Evolutionary conservation across 1,284 basidiomycete species (phyloP).

Genomic region (Meira nashicola): DNA sequence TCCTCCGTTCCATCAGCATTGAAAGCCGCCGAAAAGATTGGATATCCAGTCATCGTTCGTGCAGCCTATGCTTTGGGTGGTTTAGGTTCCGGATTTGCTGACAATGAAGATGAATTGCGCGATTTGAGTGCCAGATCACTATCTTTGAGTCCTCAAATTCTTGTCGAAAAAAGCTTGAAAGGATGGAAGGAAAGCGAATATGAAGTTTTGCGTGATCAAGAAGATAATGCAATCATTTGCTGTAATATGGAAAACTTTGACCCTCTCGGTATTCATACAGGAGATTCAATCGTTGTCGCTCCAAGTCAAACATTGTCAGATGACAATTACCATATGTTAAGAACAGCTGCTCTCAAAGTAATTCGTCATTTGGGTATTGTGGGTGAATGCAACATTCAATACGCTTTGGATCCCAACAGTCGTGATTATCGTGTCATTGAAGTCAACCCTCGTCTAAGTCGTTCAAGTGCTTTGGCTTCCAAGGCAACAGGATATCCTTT

Average conservation of each 20-base stretch:
- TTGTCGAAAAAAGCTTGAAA: slow-evolving; percentile 97
- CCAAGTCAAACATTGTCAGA: slow-evolving; percentile 97
- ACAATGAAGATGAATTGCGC: slow-evolving; percentile 88
- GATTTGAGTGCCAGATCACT: slow-evolving; percentile 89
- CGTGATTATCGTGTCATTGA: slow-evolving; percentile 93
- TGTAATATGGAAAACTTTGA: slow-evolving; percentile 99
- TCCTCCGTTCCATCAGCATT: slow-evolving; percentile 91
- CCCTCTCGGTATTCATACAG: slow-evolving; percentile 97
- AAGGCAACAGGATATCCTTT: slow-evolving; percentile 99
- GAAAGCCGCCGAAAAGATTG: slow-evolving; percentile 81
- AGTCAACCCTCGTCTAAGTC: slow-evolving; percentile 51
- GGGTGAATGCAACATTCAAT: slow-evolving; percentile 98
- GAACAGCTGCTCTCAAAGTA: slow-evolving; percentile 93
- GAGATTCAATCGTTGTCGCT: slow-evolving; percentile 99
- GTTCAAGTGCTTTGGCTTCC: slow-evolving; percentile 77
- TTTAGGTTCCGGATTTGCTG: slow-evolving; percentile 95
- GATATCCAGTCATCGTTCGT: slow-evolving; percentile 96
- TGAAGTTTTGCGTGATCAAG: slow-evolving; percentile 94
- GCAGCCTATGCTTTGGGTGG: slow-evolving; percentile 97
- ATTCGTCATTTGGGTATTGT: slow-evolving; percentile 96
- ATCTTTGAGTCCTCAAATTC: slow-evolving; percentile 85
- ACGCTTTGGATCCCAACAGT: slow-evolving; percentile 87
- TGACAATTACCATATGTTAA: slow-evolving; percentile 94
- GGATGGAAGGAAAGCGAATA: slow-evolving; percentile 99
- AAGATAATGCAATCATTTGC: slow-evolving; percentile 80